Evolutionary conservation across 345 rosid genomes (phyloP), one percentile per base, ranked within the genome.

Genomic region (Alliaria petiolata): DNA sequence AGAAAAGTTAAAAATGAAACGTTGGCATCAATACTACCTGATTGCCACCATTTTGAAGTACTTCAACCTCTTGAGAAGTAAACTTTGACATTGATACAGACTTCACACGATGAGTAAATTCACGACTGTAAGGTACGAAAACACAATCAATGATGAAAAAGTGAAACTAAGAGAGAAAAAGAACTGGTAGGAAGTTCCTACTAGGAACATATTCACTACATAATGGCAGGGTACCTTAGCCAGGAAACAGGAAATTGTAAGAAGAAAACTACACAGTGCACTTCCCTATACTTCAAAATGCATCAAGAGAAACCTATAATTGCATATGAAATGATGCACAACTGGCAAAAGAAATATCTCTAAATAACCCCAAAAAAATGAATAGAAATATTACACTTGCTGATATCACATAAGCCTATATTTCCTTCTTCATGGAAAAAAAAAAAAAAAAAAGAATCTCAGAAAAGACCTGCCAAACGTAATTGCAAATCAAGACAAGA

Each of bases 31-130:
- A 45, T 57, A 15, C 15, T 80, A 95, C 98, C 98, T 95, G 98
- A 86, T 95, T 95, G 54, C 99, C 98, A 67, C 99, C 99, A 71
- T 76, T 87, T 77, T 95, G 98, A 81, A 95, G 98, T 33, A 88
- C 88, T 77, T 91, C 96, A 75, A 95, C 99, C 83, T 95, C 98
- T 81, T 91, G 89, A 52, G 90, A 85, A 69, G 92, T 87, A 81
- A 95, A 95, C 79, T 87, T 95, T 6, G 99, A 85, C 98, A 95
- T 91, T 31, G 99, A 95, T 68, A 95, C 98, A 31, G 98, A 91
- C 83, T 95, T 95, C 69, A 95, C 98, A 8, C 99, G 98, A 70
- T 91, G 98, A 66, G 99, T 89, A 56, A 91, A 95, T 79, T 95
- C 99, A 16, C 99, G 99, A 79, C 99, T 95, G 90, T 62, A 68